A percentile compares a stretch with the other conserved stretches of the same genome.
Conservation (phyloP, 768 basidiomycete genomes). For the Leucogyrophana mollusca region DNA sequence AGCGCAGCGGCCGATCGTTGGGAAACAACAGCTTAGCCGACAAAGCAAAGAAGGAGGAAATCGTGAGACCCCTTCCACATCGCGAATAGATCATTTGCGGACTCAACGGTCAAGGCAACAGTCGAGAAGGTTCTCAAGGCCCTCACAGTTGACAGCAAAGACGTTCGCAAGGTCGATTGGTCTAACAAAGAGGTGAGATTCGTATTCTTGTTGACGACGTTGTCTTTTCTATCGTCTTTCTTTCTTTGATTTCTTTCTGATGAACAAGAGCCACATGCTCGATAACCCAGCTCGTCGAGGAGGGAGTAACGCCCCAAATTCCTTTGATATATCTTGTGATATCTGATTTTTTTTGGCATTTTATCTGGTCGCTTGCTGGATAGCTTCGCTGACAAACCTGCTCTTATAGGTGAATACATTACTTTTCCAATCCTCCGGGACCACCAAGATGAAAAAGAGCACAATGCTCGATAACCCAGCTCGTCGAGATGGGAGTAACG, state of each 20-base stretch:
- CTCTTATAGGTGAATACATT: conserved; percentile 24
- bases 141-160: conserved; percentile 78
- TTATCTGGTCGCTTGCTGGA: background rate
- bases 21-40: conserved; percentile 82
- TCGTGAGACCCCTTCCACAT: conserved; percentile 49
- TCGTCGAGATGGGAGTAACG: conserved; percentile 1
- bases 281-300: conserved; percentile 97
- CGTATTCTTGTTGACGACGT: conserved; percentile 5
- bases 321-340: conserved; percentile 27
- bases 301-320: conserved; percentile 86
- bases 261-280: conserved; percentile 84
- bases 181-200: conserved; percentile 94
- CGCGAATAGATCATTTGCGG: conserved; percentile 4
- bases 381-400: conserved; percentile 2
- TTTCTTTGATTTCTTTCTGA: conserved; percentile 32
- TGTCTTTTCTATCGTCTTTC: conserved; percentile 15
- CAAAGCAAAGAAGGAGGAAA: conserved; percentile 95
- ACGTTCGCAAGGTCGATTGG: conserved; percentile 94
- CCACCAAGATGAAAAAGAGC: conserved; percentile 1
- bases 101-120: conserved; percentile 52
- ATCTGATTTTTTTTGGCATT: conserved; percentile 7
- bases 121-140: conserved; percentile 84
- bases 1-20: conserved; percentile 69
- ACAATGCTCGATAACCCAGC: background rate
- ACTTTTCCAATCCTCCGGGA: conserved; percentile 4